Conservation (phyloP, 352 stramenopile species). For the Pythium utonaiense region DNA sequence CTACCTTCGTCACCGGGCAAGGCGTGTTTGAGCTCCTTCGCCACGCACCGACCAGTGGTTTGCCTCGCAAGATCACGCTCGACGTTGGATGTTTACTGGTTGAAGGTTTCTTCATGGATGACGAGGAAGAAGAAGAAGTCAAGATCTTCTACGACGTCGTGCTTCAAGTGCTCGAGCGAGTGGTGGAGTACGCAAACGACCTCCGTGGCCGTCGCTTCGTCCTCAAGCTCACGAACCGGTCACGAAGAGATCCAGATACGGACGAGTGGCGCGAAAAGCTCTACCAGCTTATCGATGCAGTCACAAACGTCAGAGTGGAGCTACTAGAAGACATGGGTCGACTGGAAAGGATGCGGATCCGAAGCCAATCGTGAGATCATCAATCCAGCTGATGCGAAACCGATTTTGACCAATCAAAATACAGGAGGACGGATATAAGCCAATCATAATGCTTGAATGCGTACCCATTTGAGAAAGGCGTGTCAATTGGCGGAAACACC, state of each 20-base stretch:
- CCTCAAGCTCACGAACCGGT: conserved; percentile 14
- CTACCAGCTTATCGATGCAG: neutral
- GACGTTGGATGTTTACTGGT: conserved; percentile 18
- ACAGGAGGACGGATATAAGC: neutral
- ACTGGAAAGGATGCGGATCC: conserved; percentile 5
- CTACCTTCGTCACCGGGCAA: neutral
- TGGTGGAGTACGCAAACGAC: neutral
- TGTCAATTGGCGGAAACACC: neutral
- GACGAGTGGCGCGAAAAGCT: conserved; percentile 10
- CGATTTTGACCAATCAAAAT: neutral
- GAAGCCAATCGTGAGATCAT: neutral
- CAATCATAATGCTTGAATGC: neutral
- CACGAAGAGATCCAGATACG: conserved; percentile 15
- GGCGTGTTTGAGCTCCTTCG: conserved; percentile 16
- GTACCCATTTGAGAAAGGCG: neutral
- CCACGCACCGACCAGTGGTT: conserved; percentile 7
- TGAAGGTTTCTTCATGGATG: conserved; percentile 15
- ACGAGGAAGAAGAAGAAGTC: conserved; percentile 19
- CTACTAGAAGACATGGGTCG: conserved; percentile 9
- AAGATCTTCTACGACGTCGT: conserved; percentile 21
- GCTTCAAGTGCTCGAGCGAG: conserved; percentile 2
- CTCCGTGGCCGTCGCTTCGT: conserved; percentile 1
- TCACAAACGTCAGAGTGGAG: conserved; percentile 1
- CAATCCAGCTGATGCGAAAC: neutral
- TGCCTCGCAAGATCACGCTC: conserved; percentile 9